A percentile compares a stretch with the other conserved stretches of the same genome.
These are phyloP conservation scores for Fraxinus albicans DNA, from an alignment of 305 asterid genomes.

Conservation along the genomic window DNA sequence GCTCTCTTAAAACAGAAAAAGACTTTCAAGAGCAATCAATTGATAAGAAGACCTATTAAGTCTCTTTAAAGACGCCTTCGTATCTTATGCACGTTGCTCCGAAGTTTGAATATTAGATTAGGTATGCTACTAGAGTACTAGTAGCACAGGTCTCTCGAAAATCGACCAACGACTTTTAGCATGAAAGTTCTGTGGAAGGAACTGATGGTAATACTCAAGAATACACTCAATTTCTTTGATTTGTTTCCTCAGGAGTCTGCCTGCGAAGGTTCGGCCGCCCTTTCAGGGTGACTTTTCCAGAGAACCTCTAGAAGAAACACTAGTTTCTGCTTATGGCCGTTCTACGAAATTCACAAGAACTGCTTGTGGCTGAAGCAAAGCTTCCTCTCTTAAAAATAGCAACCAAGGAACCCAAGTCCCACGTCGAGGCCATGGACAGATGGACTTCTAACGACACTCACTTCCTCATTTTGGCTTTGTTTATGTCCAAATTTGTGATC, in stretches of 20 bases:
- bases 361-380: constrained; percentile 13
- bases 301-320: not conserved
- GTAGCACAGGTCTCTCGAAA: not conserved
- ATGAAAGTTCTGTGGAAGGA: not conserved
- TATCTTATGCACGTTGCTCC: not conserved
- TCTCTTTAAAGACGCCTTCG: not conserved
- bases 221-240: not conserved
- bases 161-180: not conserved
- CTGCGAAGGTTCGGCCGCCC: not conserved
- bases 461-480: constrained; percentile 16
- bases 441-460: constrained; percentile 25
- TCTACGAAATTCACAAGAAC: constrained; percentile 2
- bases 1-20: not conserved
- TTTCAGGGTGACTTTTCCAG: not conserved
- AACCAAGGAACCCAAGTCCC: constrained; percentile 26
- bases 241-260: not conserved
- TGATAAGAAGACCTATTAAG: not conserved
- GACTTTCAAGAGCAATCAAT: not conserved
- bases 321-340: not conserved
- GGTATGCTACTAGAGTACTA: not conserved
- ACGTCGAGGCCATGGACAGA: constrained; percentile 31
- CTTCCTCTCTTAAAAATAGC: constrained; percentile 16
- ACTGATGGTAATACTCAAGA: not conserved
- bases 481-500: constrained; percentile 57
- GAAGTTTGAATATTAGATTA: not conserved